Conservation (phyloP, 257 asterid genomes). For the Fraxinus excelsior region DNA sequence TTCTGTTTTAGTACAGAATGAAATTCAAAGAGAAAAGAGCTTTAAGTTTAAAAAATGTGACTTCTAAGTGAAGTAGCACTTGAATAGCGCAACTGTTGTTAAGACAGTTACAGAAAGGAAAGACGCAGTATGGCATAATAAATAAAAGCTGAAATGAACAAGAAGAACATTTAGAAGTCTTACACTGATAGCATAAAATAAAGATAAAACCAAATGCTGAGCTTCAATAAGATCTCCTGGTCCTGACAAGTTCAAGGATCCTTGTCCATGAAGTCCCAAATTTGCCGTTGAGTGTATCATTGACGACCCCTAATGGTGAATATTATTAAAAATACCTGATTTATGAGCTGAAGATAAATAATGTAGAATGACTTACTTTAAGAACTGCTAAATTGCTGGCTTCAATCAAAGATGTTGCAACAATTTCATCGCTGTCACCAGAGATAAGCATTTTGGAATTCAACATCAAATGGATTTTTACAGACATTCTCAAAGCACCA, state of each 20-base stretch:
- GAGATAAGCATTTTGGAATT: slow-evolving; percentile 74
- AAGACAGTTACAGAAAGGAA: background rate
- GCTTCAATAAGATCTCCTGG: slow-evolving; percentile 91
- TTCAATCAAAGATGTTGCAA: slow-evolving; percentile 84
- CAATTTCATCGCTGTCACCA: slow-evolving; percentile 70
- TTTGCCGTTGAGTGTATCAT: slow-evolving; percentile 83
- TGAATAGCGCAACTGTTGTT: background rate
- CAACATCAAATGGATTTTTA: slow-evolving; percentile 88
- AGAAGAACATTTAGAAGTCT: slow-evolving; percentile 31
- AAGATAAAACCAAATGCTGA: slow-evolving; percentile 81
- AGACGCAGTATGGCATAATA: background rate
- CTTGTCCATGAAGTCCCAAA: slow-evolving; percentile 95
- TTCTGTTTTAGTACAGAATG: background rate
- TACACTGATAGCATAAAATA: slow-evolving; percentile 83
- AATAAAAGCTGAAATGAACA: slow-evolving; percentile 3
- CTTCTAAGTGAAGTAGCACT: slow-evolving; percentile 15
- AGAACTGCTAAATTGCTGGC: slow-evolving; percentile 91
- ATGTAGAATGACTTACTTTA: slow-evolving; percentile 51
- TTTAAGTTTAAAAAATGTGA: background rate
- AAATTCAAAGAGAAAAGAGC: slow-evolving; percentile 1
- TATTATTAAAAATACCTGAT: slow-evolving; percentile 16
- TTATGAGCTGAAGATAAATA: slow-evolving; percentile 12
- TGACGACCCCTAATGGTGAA: slow-evolving; percentile 69
- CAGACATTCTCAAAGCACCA: slow-evolving; percentile 93
- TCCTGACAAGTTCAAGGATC: slow-evolving; percentile 88